Evolutionary conservation across 192 early-diverging fungal species (phyloP).

Genomic region (Lunasporangiospora selenospora): DNA sequence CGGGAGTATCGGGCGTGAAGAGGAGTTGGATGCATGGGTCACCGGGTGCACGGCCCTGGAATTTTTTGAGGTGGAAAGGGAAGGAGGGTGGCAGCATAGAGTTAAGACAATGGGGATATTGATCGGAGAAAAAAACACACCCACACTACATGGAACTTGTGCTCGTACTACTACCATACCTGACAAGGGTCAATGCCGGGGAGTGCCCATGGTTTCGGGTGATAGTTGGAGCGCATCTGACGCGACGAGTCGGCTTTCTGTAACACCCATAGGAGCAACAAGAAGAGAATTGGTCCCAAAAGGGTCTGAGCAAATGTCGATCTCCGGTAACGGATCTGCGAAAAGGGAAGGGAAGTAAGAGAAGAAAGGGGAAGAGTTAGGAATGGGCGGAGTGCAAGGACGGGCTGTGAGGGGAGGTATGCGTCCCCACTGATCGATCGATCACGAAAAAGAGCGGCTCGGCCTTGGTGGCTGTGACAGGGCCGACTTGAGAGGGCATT

Average conservation of each 20-base stretch:
- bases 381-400: neutral
- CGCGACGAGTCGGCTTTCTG: constrained; percentile 51
- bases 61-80: constrained; percentile 15
- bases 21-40: constrained; percentile 67
- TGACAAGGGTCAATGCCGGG: constrained; percentile 52
- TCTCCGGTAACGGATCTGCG: constrained; percentile 59
- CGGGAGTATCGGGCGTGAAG: constrained; percentile 58
- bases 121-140: neutral
- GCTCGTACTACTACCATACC: constrained; percentile 9
- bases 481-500: no score
- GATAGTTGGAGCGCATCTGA: constrained; percentile 38
- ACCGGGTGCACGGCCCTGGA: constrained; percentile 49
- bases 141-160: neutral
- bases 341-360: neutral
- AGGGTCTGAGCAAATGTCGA: constrained; percentile 61
- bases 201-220: constrained; percentile 52
- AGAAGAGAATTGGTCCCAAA: constrained; percentile 71
- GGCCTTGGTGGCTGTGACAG: no score
- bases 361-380: neutral
- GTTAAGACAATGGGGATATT: neutral
- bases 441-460: no score
- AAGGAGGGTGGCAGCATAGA: no score
- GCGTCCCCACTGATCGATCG: neutral
- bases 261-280: constrained; percentile 69
- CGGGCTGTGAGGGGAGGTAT: neutral